A percentile compares a stretch with the other conserved stretches of the same genome.
Evolutionary conservation across 2,329 filamentous ascomycete species (phyloP).

Genomic region (Purpureocillium lavendulum): DNA sequence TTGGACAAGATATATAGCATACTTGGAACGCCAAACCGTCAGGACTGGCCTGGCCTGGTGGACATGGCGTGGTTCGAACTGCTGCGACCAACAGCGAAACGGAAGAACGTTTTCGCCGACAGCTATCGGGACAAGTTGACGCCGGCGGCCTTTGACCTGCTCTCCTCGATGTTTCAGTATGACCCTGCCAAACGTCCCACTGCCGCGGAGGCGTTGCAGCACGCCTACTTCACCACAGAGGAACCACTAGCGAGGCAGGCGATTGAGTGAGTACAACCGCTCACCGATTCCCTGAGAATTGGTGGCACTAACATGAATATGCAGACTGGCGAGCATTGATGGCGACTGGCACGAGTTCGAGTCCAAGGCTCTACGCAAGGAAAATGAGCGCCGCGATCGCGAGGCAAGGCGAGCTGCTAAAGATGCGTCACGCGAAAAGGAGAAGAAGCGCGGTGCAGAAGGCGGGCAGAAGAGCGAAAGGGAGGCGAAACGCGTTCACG

Average conservation of each 20-base stretch:
- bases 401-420: slow-evolving; percentile 40
- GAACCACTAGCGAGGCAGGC: slow-evolving; percentile 70
- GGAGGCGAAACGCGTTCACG: slow-evolving; percentile 24
- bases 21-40: slow-evolving; percentile 76
- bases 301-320: too few relatives aligned
- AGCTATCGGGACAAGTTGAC: slow-evolving; percentile 74
- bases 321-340: slow-evolving; percentile 66
- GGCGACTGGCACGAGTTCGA: slow-evolving; percentile 99
- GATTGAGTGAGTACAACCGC: slow-evolving; percentile 55
- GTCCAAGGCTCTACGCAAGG: slow-evolving; percentile 85
- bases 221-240: slow-evolving; percentile 82
- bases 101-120: slow-evolving; percentile 69
- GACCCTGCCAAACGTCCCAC: slow-evolving; percentile 78
- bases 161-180: slow-evolving; percentile 79
- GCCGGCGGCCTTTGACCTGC: slow-evolving; percentile 72
- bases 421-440: slow-evolving; percentile 23
- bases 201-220: slow-evolving; percentile 74
- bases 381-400: slow-evolving; percentile 63
- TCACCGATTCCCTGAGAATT: background rate
- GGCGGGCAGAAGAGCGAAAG: slow-evolving; percentile 16
- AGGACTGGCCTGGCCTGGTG: slow-evolving; percentile 81
- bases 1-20: slow-evolving; percentile 94
- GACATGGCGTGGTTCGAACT: slow-evolving; percentile 98
- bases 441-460: slow-evolving; percentile 31
- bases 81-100: slow-evolving; percentile 67